Conservation (phyloP, 495 filamentous ascomycete species). For the Penicillium goetzii region DNA sequence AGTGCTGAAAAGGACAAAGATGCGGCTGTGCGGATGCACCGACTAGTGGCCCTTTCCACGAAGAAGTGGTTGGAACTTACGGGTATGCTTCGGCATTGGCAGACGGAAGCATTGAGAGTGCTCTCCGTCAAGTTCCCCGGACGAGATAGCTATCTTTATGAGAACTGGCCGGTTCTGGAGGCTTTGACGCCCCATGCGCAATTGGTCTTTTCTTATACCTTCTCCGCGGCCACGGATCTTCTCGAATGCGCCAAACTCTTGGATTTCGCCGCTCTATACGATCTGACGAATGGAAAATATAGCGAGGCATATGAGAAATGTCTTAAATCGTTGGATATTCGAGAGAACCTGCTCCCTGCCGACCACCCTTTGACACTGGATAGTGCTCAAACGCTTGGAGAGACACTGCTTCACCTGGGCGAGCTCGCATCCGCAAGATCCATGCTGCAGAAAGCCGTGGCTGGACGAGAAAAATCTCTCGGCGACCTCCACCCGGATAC, state of each 20-base stretch:
- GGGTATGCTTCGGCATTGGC: constrained; percentile 4
- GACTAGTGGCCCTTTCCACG: background rate
- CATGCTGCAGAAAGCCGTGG: background rate
- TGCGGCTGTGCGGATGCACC: background rate
- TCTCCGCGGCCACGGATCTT: background rate
- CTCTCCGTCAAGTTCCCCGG: background rate
- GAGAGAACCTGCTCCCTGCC: background rate
- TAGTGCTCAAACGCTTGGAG: background rate
- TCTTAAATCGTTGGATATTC: background rate
- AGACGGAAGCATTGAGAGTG: background rate
- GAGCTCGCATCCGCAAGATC: background rate
- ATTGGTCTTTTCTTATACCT: background rate
- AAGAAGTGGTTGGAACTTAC: background rate
- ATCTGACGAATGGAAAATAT: background rate
- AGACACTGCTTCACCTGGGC: background rate
- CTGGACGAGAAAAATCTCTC: background rate
- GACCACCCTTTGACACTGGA: background rate
- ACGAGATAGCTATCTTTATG: background rate
- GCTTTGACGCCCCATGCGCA: background rate
- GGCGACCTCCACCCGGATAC: background rate
- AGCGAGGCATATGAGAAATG: background rate
- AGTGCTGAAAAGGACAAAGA: background rate
- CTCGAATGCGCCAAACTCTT: background rate
- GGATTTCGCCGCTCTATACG: background rate
- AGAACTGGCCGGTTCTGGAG: background rate